phyloP scores from a whole-genome alignment of 805 yeast genomes.

The Cyberlindnera euphorbiiphila region DNA sequence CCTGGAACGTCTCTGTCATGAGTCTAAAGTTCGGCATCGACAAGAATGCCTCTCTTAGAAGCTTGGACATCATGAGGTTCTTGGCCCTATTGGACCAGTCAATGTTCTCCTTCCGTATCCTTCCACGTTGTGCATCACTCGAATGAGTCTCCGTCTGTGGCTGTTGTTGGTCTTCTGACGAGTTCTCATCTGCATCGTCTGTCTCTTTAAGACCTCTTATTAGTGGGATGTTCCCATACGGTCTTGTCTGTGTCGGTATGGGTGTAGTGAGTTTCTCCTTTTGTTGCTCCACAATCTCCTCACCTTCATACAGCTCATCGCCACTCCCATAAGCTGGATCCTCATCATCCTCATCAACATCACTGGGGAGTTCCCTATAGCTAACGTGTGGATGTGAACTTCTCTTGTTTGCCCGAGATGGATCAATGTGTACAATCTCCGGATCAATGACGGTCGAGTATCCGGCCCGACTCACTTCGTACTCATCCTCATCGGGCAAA shows the following conservation, averaged over 20 bases:
- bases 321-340: no score
- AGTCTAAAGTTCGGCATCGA: slow-evolving; percentile 6
- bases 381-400: neutral
- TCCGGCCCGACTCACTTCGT: no score
- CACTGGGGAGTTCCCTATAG: slow-evolving; percentile 2
- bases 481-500: no score
- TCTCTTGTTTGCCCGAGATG: no score
- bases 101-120: slow-evolving; percentile 3
- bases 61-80: slow-evolving; percentile 9
- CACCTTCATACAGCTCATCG: neutral
- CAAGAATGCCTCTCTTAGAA: slow-evolving; percentile 3
- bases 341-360: neutral
- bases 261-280: no score
- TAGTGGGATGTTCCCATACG: neutral
- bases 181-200: neutral
- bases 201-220: neutral
- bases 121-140: neutral
- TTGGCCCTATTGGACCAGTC: slow-evolving; percentile 12
- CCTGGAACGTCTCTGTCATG: neutral
- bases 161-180: slow-evolving; percentile 1
- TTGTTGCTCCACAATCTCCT: neutral
- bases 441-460: no score
- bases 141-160: neutral
- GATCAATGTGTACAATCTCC: no score
- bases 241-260: no score